These are phyloP conservation scores for Neopestalotiopsis rosae DNA, from an alignment of 2,329 filamentous ascomycete genomes.

Conservation along the genomic window DNA sequence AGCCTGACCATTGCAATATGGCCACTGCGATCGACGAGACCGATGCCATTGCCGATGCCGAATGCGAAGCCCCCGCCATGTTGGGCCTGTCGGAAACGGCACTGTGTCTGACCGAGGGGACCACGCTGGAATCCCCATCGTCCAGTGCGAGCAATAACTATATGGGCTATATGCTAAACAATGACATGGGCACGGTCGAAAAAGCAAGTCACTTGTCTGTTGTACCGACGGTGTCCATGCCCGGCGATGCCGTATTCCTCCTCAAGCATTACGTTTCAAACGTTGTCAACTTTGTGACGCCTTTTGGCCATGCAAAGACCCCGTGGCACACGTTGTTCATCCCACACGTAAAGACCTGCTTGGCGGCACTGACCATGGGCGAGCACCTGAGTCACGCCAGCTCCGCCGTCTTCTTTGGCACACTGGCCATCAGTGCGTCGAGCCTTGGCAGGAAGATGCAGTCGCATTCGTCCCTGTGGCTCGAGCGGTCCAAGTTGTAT, in stretches of 20 bases:
- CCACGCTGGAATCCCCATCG: background rate
- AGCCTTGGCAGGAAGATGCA: slow-evolving; percentile 35
- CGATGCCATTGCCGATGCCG: background rate
- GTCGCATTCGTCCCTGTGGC: slow-evolving; percentile 36
- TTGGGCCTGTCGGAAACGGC: slow-evolving; percentile 8
- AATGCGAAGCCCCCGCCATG: background rate
- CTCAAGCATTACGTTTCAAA: slow-evolving; percentile 43
- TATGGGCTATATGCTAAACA: background rate
- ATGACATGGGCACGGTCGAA: background rate
- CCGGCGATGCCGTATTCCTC: slow-evolving; percentile 40
- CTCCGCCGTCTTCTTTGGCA: slow-evolving; percentile 42
- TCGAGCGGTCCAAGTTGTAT: slow-evolving; percentile 33
- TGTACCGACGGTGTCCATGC: slow-evolving; percentile 17
- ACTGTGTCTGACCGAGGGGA: slow-evolving; percentile 5
- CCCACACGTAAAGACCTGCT: slow-evolving; percentile 39
- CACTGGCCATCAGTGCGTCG: slow-evolving; percentile 44
- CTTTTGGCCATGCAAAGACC: slow-evolving; percentile 43
- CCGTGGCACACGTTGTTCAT: slow-evolving; percentile 47
- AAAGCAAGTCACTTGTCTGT: background rate
- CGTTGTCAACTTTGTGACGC: slow-evolving; percentile 41
- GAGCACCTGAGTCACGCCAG: slow-evolving; percentile 40
- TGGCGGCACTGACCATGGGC: slow-evolving; percentile 42
- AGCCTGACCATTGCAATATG: background rate
- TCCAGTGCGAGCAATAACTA: background rate
- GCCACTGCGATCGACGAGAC: background rate